phyloP scores from a whole-genome alignment of 2,329 filamentous ascomycete genomes.

The Claviceps purpurea region DNA sequence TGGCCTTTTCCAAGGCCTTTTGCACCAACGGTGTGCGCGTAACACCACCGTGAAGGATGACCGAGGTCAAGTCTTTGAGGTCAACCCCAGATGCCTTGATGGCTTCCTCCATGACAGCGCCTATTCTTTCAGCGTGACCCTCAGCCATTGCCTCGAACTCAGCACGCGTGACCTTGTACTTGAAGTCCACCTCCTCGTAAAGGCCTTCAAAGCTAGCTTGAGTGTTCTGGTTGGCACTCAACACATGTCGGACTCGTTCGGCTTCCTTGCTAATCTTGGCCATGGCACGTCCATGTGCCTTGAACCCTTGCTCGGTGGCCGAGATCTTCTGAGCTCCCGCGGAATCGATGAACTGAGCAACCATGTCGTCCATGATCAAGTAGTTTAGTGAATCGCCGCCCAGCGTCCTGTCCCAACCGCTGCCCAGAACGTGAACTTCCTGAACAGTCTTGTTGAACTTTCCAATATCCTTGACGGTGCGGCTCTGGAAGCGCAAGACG shows the following conservation, averaged over 20 bases:
- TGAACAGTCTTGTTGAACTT: slow-evolving; percentile 95
- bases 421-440: slow-evolving; percentile 79
- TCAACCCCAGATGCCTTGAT: slow-evolving; percentile 60
- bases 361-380: slow-evolving; percentile 79
- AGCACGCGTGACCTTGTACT: slow-evolving; percentile 69
- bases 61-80: slow-evolving; percentile 65
- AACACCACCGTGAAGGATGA: slow-evolving; percentile 87
- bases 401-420: slow-evolving; percentile 78
- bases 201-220: slow-evolving; percentile 73
- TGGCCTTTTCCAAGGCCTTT: slow-evolving; percentile 65
- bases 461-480: slow-evolving; percentile 78
- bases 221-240: slow-evolving; percentile 85
- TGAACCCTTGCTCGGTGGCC: slow-evolving; percentile 49
- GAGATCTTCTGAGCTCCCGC: slow-evolving; percentile 51
- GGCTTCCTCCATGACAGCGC: slow-evolving; percentile 56
- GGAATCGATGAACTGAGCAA: slow-evolving; percentile 62
- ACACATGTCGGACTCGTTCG: slow-evolving; percentile 70
- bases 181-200: slow-evolving; percentile 86
- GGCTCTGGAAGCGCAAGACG: slow-evolving; percentile 77
- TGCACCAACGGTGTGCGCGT: slow-evolving; percentile 91
- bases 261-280: slow-evolving; percentile 90
- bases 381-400: slow-evolving; percentile 84
- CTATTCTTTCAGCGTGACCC: slow-evolving; percentile 54
- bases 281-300: slow-evolving; percentile 67
- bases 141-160: slow-evolving; percentile 71